Conservation (phyloP, 768 basidiomycete genomes). For the Lactifluus subvellereus region DNA sequence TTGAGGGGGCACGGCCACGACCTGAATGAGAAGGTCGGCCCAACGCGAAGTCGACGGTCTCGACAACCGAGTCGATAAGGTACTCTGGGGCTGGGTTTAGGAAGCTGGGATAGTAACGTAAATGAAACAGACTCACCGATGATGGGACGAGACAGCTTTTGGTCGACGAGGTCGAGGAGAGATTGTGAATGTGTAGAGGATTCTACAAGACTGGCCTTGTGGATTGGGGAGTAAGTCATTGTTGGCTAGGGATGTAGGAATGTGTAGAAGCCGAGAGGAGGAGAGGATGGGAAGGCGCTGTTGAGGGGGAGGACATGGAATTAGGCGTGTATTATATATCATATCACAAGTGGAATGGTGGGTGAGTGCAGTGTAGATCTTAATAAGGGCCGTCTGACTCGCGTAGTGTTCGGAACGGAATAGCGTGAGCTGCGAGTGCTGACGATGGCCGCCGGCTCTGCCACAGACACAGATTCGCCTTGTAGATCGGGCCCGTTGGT, state of each 20-base stretch:
- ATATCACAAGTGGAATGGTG: no score
- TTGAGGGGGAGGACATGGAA: slow-evolving; percentile 21
- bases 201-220: slow-evolving; percentile 55
- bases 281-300: slow-evolving; percentile 5
- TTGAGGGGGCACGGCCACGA: slow-evolving; percentile 43
- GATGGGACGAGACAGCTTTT: slow-evolving; percentile 54
- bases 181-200: slow-evolving; percentile 56
- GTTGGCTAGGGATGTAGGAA: slow-evolving; percentile 18
- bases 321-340: slow-evolving; percentile 28
- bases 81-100: slow-evolving; percentile 44
- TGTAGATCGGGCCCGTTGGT: background rate
- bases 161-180: slow-evolving; percentile 61
- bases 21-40: slow-evolving; percentile 54
- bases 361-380: no score
- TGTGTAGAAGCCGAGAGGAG: background rate
- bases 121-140: slow-evolving; percentile 46
- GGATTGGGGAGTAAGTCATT: slow-evolving; percentile 33
- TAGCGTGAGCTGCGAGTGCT: background rate
- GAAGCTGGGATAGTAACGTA: background rate
- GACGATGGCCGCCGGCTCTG: background rate
- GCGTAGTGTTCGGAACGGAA: background rate
- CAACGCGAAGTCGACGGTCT: slow-evolving; percentile 73
- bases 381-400: background rate
- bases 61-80: slow-evolving; percentile 59
- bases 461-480: background rate